Percentiles rank a stretch among this genome's conserved stretches.
Conservation (phyloP, 345 rosid species). For the Mallotus nudiflorus region DNA sequence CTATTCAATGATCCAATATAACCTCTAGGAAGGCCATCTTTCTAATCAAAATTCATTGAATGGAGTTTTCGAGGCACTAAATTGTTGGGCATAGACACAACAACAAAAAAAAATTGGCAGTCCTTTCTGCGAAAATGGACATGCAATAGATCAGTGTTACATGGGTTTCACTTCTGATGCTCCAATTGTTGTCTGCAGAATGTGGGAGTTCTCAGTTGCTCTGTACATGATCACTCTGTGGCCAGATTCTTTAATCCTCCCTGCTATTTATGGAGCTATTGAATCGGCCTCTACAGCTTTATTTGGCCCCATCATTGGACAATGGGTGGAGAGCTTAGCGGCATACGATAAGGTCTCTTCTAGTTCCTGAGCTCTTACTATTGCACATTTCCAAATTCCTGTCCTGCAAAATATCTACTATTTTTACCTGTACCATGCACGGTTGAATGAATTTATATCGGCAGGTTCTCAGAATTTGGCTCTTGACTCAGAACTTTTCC, state of each 20-base stretch:
- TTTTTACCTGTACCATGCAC: not conserved
- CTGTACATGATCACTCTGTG: conserved; percentile 84
- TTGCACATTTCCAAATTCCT: not conserved
- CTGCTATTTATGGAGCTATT: conserved; percentile 73
- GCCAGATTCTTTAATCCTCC: conserved; percentile 80
- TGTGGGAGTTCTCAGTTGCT: conserved; percentile 94
- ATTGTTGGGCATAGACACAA: no score
- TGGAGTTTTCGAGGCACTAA: no score
- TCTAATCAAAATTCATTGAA: no score
- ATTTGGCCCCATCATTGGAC: conserved; percentile 67
- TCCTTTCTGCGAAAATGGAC: no score
- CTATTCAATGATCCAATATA: no score
- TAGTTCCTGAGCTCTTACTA: no score
- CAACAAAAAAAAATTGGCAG: no score
- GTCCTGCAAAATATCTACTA: not conserved
- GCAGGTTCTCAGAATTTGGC: conserved; percentile 80
- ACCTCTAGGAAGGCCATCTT: no score
- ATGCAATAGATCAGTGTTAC: not conserved
- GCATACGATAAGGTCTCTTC: conserved; percentile 53
- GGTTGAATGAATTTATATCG: not conserved
- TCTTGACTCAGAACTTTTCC: conserved; percentile 68
- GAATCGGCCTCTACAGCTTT: conserved; percentile 74
- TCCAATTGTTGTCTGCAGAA: conserved; percentile 45
- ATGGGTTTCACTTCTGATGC: not conserved
- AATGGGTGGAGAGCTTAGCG: conserved; percentile 52